Percentiles rank a stretch among this genome's conserved stretches.
These are phyloP conservation scores for Rhodotorula babjevae DNA, from an alignment of 768 basidiomycete species.

Conservation along the genomic window DNA sequence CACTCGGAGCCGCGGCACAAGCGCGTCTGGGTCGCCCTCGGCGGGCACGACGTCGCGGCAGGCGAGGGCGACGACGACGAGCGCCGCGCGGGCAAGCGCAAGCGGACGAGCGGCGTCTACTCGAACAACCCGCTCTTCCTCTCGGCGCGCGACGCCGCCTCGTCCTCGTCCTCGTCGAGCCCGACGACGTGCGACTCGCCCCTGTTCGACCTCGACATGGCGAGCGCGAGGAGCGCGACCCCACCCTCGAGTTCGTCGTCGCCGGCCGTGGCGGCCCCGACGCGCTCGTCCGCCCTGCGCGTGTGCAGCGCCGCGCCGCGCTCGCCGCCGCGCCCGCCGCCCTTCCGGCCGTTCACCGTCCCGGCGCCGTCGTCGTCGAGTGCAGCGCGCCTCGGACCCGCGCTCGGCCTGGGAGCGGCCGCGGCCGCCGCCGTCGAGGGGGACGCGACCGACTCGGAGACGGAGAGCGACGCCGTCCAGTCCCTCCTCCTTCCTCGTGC, in stretches of 20 bases:
- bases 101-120: constrained; percentile 1
- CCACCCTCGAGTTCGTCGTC: background rate
- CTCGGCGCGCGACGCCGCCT: background rate
- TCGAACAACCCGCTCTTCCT: constrained; percentile 24
- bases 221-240: background rate
- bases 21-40: background rate
- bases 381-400: background rate
- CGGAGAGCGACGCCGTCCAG: background rate
- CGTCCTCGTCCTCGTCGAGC: background rate
- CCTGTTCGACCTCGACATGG: background rate
- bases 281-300: background rate
- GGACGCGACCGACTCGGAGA: background rate
- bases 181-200: background rate
- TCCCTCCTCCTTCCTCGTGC: background rate
- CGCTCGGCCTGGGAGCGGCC: background rate
- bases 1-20: constrained; percentile 24
- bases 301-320: background rate
- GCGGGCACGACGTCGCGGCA: background rate
- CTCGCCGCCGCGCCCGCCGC: background rate
- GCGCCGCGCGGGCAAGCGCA: background rate
- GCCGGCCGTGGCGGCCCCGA: background rate
- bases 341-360: background rate
- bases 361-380: background rate
- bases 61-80: background rate
- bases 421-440: background rate